Evolutionary conservation across 2,329 filamentous ascomycete genomes (phyloP), one percentile per base, ranked within the genome.

Genomic region (Lithohypha guttulata): DNA sequence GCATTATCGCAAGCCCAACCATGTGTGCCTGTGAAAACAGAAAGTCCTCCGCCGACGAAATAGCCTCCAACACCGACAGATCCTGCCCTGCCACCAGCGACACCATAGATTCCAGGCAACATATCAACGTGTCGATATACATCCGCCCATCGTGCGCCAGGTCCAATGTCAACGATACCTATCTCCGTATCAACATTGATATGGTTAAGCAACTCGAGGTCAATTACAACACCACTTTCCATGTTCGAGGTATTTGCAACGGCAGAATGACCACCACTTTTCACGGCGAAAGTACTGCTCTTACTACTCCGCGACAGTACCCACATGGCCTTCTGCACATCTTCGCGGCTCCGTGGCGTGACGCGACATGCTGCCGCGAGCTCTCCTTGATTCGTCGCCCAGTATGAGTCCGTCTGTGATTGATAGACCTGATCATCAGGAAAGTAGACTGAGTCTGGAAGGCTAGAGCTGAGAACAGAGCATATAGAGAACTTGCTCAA

Each of bases 1-100:
- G 61, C 54, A 20, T 58, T 61, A 44, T 61, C 59, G 21, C 51
- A 57, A n/a, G 54, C 54, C 42, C 53, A 59, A 4, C 61, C 61
- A 23, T 56, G 51, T n/a, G 46, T 44, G 29, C 51, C 49, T 3
- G 55, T 55, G 35, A 57, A 55, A 36, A 53, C 59, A 2, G 56
- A 57, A 14, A 59, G 52, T 4, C 58, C 59, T 10, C 60, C 59
- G 25, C 60, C 59, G 2, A 61, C 45, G 2, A 51, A 49, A 2
- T 61, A 49, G 3, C 60, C 60, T 0, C 53, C 55, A 3, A 63
- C 56, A 3, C 59, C 60, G 22, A 63, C 59, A 2, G 44, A 50
- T 15, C 53, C 53, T 6, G 53, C 42, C 5, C 60, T 52, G 6
- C 58, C 60, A 4, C 60, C 60, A 9, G 56, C 45, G 6, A 51